Base-by-base conservation (phyloP, 345 rosid genomes). In the Anacardium occidentale region DNA sequence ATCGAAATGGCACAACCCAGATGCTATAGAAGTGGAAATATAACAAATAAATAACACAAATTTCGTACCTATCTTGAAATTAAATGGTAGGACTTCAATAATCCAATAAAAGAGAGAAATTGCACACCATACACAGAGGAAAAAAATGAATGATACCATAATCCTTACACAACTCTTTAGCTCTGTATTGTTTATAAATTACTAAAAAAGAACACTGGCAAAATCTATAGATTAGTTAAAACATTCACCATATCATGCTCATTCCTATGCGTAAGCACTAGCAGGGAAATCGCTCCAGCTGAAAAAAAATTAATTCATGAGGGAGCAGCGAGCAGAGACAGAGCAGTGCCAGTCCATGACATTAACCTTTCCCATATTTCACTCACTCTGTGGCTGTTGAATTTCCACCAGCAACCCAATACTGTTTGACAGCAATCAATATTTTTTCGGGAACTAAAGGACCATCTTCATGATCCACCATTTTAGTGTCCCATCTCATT, bases 391-490 rank as follows among this genome's bases (percentile, higher is more conserved):
- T 0, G 0, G 95, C 81, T 60, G 99, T 90, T 50, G 93, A 82
- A 89, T 91, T 96, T 47, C 80, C 87, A 25, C 76, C 85, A 0
- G 83, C 83, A 25, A 91, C 98, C 99, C 99, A 96, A 37, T 93
- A 96, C 77, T 90, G 97, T 88, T 96, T 96, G 72, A 93, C 99
- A 0, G 98, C 97, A 24, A 96, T 81, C 76, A 96, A 75, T 74
- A 91, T 83, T 83, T 96, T 96, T 84, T 90, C 98, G 0, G 93
- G 88, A 71, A 96, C 93, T 26, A 96, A 83, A 58, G 99, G 99
- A 42, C 99, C 99, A 69, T 93, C 99, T 79, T 96, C 99, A 21
- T 96, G 99, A 85, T 96, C 98, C 68, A 93, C 89, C 92, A 96
- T 84, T 81, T 96, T 96, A 7, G 95, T 68, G 34, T 91, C 91